phyloP scores from a whole-genome alignment of 495 filamentous ascomycete genomes.

The Aspergillus carlsbadensis region DNA sequence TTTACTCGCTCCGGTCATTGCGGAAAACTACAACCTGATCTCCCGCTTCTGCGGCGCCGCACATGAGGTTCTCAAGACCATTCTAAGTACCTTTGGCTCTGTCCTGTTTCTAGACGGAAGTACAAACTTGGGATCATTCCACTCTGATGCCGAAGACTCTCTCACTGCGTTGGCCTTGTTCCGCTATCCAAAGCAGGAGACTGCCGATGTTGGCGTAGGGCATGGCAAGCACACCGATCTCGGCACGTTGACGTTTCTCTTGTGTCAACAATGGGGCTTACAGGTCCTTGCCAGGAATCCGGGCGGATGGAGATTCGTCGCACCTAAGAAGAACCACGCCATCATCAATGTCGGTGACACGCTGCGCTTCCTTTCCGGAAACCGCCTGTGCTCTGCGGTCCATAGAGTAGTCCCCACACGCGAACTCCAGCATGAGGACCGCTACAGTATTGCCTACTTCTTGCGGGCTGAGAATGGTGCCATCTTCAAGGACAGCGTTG shows the following conservation, averaged over 20 bases:
- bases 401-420: slow-evolving; percentile 53
- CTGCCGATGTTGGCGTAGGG: slow-evolving; percentile 23
- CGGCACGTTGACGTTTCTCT: slow-evolving; percentile 55
- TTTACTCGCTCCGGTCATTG: too few relatives aligned
- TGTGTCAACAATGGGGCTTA: slow-evolving; percentile 56
- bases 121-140: not conserved
- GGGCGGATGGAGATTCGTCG: slow-evolving; percentile 52
- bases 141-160: slow-evolving; percentile 7
- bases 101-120: too few relatives aligned
- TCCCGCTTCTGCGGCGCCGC: not conserved
- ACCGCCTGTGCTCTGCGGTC: slow-evolving; percentile 52
- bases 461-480: slow-evolving; percentile 52
- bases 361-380: slow-evolving; percentile 49
- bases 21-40: too few relatives aligned
- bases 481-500: slow-evolving; percentile 51
- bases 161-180: slow-evolving; percentile 10
- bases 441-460: slow-evolving; percentile 60
- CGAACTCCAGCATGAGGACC: slow-evolving; percentile 28
- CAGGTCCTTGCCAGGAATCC: slow-evolving; percentile 49
- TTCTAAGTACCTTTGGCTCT: not conserved
- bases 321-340: slow-evolving; percentile 45
- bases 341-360: slow-evolving; percentile 60
- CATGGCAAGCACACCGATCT: slow-evolving; percentile 62
- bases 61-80: slow-evolving; percentile 1
- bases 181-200: slow-evolving; percentile 8